These are phyloP conservation scores for Blastomyces gilchristii DNA, from an alignment of 2,329 filamentous ascomycete species.

Conservation along the genomic window DNA sequence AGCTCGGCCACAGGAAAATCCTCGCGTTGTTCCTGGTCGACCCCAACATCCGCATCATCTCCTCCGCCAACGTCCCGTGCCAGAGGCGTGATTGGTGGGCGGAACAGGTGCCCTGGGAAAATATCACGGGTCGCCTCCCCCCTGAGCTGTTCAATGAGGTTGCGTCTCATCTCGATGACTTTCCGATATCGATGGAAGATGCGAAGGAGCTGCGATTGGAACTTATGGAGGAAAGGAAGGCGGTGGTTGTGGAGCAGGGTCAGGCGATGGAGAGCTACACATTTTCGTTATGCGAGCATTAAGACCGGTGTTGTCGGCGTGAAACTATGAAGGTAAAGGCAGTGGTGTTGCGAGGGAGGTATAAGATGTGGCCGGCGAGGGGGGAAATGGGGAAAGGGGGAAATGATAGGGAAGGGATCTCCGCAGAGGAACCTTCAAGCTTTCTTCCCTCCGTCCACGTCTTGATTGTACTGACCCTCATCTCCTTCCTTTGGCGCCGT, in stretches of 20 bases:
- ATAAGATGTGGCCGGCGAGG: background rate
- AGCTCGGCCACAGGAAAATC: slow-evolving; percentile 16
- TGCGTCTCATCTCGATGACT: slow-evolving; percentile 3
- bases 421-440: too few species aligned
- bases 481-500: too few species aligned
- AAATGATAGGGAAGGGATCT: too few species aligned
- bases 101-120: slow-evolving; percentile 5
- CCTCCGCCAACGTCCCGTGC: slow-evolving; percentile 13
- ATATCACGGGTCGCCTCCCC: slow-evolving; percentile 6
- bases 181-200: slow-evolving; percentile 12
- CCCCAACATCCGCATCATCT: slow-evolving; percentile 14
- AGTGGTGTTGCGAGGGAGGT: background rate
- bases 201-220: slow-evolving; percentile 12
- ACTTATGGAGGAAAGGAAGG: slow-evolving; percentile 15
- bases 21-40: slow-evolving; percentile 16
- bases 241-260: background rate
- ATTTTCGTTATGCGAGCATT: slow-evolving; percentile 16
- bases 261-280: background rate
- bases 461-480: too few species aligned
- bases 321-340: background rate
- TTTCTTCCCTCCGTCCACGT: too few species aligned
- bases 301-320: background rate
- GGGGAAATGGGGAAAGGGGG: too few species aligned
- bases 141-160: slow-evolving; percentile 10
- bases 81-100: slow-evolving; percentile 15